Conservation (phyloP, 208 protist genomes). For the Leishmania amazonensis region DNA sequence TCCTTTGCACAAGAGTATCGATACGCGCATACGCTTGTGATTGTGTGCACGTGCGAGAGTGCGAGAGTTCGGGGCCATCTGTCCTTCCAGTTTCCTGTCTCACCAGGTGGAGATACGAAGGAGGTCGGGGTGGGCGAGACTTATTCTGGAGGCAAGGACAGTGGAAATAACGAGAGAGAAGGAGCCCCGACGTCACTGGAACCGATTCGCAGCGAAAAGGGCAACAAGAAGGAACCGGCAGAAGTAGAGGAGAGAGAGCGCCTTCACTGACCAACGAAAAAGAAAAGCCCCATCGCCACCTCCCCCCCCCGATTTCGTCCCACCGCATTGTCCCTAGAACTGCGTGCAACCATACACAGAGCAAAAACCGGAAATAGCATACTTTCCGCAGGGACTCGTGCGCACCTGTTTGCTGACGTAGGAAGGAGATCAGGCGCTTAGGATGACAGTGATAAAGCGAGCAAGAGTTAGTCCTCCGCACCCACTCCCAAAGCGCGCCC, state of each 20-base stretch:
- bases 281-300: neutral
- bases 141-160: neutral
- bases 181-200: neutral
- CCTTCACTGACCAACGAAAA: neutral
- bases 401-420: neutral
- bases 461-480: neutral
- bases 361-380: neutral
- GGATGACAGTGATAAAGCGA: neutral
- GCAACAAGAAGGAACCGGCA: neutral
- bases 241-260: neutral
- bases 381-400: neutral
- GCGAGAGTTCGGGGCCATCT: neutral
- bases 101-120: neutral
- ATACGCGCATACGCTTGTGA: neutral
- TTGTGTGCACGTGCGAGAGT: neutral
- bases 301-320: neutral
- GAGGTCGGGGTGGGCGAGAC: too few relatives aligned
- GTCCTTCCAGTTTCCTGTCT: neutral
- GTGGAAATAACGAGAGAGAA: neutral
- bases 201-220: neutral
- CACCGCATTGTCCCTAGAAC: neutral
- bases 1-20: neutral
- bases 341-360: neutral
- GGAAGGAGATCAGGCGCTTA: neutral
- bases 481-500: neutral